phyloP scores from a whole-genome alignment of 257 asterid genomes.

The Lycium barbarum region DNA sequence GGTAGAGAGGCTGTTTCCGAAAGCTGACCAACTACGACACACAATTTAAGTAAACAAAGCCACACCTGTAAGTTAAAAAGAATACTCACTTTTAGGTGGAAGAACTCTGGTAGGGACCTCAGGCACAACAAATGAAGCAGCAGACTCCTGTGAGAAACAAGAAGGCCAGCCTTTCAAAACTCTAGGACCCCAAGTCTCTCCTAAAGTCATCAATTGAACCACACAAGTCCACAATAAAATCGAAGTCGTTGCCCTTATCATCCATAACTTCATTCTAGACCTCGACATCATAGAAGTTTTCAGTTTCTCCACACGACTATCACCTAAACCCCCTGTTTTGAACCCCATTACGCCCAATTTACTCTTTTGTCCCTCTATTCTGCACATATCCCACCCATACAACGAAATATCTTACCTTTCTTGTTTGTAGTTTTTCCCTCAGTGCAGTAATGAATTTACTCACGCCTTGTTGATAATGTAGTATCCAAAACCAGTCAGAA shows the following conservation, averaged over 20 bases:
- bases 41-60: not conserved
- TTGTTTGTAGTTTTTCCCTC: not conserved
- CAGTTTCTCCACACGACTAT: constrained; percentile 73
- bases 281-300: constrained; percentile 72
- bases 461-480: constrained; percentile 24
- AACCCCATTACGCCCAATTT: constrained; percentile 63
- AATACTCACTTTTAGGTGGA: constrained; percentile 89
- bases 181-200: constrained; percentile 89
- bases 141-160: constrained; percentile 78
- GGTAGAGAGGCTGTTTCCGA: too few species aligned
- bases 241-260: constrained; percentile 80
- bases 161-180: constrained; percentile 95
- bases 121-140: constrained; percentile 60
- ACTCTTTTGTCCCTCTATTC: constrained; percentile 46
- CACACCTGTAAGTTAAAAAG: not conserved
- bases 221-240: constrained; percentile 88
- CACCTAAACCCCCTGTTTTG: constrained; percentile 63
- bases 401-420: constrained; percentile 14
- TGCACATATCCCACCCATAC: constrained; percentile 63
- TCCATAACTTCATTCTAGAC: constrained; percentile 93
- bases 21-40: not conserved
- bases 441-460: not conserved
- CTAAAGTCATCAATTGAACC: constrained; percentile 87
- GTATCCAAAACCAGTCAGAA: constrained; percentile 28
- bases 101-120: constrained; percentile 67